Evolutionary conservation across 2,329 filamentous ascomycete species (phyloP).

Genomic region (Pyrenochaeta sp.): DNA sequence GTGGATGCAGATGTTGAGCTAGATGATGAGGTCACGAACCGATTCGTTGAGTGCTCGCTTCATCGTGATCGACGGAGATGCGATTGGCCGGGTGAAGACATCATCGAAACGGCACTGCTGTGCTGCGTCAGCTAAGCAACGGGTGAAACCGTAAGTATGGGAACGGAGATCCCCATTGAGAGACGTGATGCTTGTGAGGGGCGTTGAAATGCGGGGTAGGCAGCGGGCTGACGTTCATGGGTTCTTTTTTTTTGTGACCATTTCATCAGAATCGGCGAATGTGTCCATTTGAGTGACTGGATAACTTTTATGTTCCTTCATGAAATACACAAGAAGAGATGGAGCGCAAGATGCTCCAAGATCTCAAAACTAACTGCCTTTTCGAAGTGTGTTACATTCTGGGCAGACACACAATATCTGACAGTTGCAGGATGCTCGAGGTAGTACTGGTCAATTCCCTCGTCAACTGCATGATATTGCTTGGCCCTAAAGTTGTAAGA

Average conservation of each 20-base stretch:
- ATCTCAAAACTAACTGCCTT: no score
- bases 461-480: no score
- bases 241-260: background rate
- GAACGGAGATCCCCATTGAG: background rate
- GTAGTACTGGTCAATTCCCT: no score
- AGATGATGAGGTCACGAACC: background rate
- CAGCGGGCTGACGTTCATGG: background rate
- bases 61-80: background rate
- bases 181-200: background rate
- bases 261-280: background rate
- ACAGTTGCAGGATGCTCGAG: no score
- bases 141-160: background rate
- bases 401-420: no score
- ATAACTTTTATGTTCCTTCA: no score
- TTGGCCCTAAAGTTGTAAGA: no score
- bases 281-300: background rate
- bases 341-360: no score
- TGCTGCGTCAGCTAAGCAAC: background rate
- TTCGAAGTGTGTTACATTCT: no score
- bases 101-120: background rate
- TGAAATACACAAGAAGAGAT: background rate
- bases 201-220: constrained; percentile 1
- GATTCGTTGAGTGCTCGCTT: background rate
- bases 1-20: constrained; percentile 2
- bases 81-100: background rate